These are phyloP conservation scores for Macrolepiota fuliginosa DNA, from an alignment of 768 basidiomycete species.

Conservation along the genomic window DNA sequence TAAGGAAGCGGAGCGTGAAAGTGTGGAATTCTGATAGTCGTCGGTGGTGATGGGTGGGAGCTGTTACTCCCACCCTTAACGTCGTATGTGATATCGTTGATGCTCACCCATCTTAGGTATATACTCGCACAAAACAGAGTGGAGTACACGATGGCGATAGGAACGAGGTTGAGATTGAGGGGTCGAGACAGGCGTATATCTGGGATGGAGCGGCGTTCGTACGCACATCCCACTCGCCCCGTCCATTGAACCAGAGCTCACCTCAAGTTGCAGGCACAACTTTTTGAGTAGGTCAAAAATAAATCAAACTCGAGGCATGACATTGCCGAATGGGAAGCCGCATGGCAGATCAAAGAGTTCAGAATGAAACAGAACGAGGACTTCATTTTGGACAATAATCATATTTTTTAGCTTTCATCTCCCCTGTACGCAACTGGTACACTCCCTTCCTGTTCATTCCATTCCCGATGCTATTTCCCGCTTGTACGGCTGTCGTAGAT, in stretches of 20 bases:
- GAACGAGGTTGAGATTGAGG: constrained; percentile 83
- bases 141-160: constrained; percentile 79
- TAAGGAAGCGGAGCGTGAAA: constrained; percentile 58
- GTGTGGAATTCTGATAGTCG: neutral
- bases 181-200: constrained; percentile 79
- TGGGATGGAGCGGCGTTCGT: constrained; percentile 87
- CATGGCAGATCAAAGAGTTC: constrained; percentile 76
- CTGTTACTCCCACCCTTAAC: constrained; percentile 71
- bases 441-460: constrained; percentile 10
- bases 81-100: constrained; percentile 80
- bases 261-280: constrained; percentile 47
- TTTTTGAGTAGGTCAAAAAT: constrained; percentile 89
- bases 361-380: constrained; percentile 70
- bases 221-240: constrained; percentile 27
- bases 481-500: constrained; percentile 46
- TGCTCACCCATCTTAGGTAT: constrained; percentile 81
- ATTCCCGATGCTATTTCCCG: constrained; percentile 13
- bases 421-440: constrained; percentile 1
- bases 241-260: neutral
- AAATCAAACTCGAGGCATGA: constrained; percentile 74
- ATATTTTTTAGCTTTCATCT: constrained; percentile 17
- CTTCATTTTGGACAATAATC: constrained; percentile 78
- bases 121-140: constrained; percentile 69
- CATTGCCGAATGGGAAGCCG: constrained; percentile 92
- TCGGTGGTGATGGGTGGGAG: no score